Base-by-base conservation (phyloP, 257 asterid genomes). In the Przewalskia tangutica region DNA sequence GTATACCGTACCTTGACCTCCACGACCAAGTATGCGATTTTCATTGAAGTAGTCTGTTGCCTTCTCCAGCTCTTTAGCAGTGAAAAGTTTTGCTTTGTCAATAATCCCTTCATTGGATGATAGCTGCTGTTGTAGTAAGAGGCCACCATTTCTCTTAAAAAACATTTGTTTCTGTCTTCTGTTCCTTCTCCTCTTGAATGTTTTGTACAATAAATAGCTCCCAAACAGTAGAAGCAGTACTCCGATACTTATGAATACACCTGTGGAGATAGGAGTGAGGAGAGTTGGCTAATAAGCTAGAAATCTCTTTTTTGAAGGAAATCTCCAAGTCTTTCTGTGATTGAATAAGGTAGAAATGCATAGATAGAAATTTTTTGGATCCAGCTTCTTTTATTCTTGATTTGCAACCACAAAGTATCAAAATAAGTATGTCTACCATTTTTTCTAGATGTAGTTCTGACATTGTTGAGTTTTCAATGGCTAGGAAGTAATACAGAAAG, bases 61-160 rank as follows among this genome's bases (percentile, higher is more conserved):
- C 56, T 67, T 82, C 50, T 85, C 68, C 82, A 85, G 27, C 55
- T 85, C 85, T 9, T 16, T 83, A 32, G 84, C 81, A 16, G 82
- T 85, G 65, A 85, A 85, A 51, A 85, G 59, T 32, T 77, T 79
- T 9, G 78, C 82, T 18, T 63, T 85, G 20, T 82, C 80, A 27
- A 85, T 78, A 23, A 83, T 58, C 7, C 58, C 53, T 12, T 85
- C 85, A 5, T 82, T 59, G 81, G 68, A 42, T 5, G 76, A 51
- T 40, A 85, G 27, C 40, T 85, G 85, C 23, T 82, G 80, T 71
- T 85, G 83, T 5, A 85, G 13, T 32, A 85, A 79, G 36, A 85
- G 77, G 20, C 85, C 85, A 4, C 85, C 85, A 59, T 85, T 85
- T 78, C 50, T 50, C 81, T 85, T 79, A 51, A 85, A 85, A 13